Evolutionary conservation across 331 rosid genomes (phyloP).

Genomic region (Quercus tomentella): DNA sequence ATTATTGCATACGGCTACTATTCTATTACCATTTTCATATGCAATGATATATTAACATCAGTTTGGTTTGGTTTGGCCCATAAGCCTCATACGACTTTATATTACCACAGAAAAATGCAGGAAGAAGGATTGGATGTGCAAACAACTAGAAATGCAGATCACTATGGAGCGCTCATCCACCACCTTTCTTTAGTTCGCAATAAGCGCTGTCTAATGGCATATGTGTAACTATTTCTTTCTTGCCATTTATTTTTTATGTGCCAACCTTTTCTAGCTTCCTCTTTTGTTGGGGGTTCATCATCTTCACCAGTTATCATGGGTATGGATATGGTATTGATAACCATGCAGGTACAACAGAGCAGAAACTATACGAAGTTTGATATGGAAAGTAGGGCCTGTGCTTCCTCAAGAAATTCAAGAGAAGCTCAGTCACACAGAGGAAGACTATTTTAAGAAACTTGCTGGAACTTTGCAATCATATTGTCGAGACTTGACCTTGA

Average conservation of each 20-base stretch:
- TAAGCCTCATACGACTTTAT: neutral
- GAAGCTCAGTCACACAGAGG: constrained; percentile 65
- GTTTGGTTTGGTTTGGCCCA: neutral
- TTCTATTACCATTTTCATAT: neutral
- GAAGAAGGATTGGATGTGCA: constrained; percentile 80
- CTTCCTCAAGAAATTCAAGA: constrained; percentile 73
- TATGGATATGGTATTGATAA: constrained; percentile 11
- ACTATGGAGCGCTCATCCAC: constrained; percentile 77
- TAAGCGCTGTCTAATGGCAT: constrained; percentile 84
- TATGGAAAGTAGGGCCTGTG: constrained; percentile 76
- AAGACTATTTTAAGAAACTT: constrained; percentile 70
- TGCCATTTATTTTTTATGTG: neutral
- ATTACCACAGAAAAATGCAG: constrained; percentile 63
- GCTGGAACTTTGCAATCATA: constrained; percentile 57
- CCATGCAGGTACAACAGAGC: constrained; percentile 62
- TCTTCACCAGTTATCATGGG: neutral
- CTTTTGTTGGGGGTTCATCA: neutral
- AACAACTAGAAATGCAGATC: constrained; percentile 74
- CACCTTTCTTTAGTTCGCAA: constrained; percentile 82
- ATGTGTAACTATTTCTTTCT: constrained; percentile 39
- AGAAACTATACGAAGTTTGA: constrained; percentile 49
- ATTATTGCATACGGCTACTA: neutral
- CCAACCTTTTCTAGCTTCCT: neutral
- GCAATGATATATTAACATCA: neutral
- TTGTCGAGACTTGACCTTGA: constrained; percentile 54